Evolutionary conservation across 164 flowering plant genomes (phyloP), one percentile per base, ranked within the genome.

Genomic region (Saururus chinensis): DNA sequence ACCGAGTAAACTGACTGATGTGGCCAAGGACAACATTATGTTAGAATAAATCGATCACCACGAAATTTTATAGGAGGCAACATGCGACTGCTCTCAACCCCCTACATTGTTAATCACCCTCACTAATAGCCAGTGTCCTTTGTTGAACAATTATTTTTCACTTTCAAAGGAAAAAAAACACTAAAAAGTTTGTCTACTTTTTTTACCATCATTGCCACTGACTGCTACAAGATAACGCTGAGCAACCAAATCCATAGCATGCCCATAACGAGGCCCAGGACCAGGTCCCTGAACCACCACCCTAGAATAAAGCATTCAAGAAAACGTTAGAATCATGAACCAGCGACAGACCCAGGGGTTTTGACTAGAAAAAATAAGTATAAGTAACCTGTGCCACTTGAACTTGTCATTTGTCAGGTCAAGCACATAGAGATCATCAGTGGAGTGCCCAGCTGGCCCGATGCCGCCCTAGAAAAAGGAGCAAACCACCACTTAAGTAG

Each of bases 391-490:
- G 56, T 91, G 99, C 99, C 99, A 95, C 79, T 91, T 91, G 68
- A 75, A 89, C 63, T 84, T 87, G 60, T 88, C 97, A 71, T 87
- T 87, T 10, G 93, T 84, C 80, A 95, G 58, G 71, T 95, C 99
- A 19, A 95, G 91, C 70, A 95, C 99, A 53, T 78, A 91, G 19
- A 95, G 80, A 72, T 95, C 99, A 73, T 95, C 99, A 0, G 97
- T 95, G 11, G 99, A 95, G 76, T 91, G 99, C 72, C 99, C 99
- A 59, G 99, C 93, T 41, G 99, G 97, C 76, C 99, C 99, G 61
- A 95, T 91, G 35, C 99, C 99, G 58, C 99, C 99, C 99, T 95
- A 79, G 21, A 20, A 74, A 72, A n/a, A 66, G 22, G 70, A 17
- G 7, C 49, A 12, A 45, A 45, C 49, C 49, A 45, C 14, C 14